A percentile compares a stretch with the other conserved stretches of the same genome.
These are phyloP conservation scores for Bruguiera gymnorhiza DNA, from an alignment of 345 rosid genomes.

Conservation along the genomic window DNA sequence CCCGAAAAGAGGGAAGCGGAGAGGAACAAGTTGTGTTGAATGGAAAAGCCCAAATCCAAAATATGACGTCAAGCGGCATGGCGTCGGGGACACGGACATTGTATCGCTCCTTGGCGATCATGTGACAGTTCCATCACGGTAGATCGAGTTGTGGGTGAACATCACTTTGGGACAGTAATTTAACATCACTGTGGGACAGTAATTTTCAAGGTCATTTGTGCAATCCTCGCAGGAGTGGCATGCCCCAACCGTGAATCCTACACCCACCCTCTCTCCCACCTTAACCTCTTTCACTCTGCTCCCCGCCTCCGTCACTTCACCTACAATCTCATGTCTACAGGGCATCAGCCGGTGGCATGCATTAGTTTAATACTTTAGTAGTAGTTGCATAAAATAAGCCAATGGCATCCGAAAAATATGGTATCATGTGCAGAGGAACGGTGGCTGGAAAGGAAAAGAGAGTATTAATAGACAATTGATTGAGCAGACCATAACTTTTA, in stretches of 20 bases:
- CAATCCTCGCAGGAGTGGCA: slow-evolving; percentile 10
- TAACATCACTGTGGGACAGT: slow-evolving; percentile 6
- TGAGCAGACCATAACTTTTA: too few relatives aligned
- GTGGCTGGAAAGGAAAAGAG: too few relatives aligned
- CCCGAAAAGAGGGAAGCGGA: too few relatives aligned
- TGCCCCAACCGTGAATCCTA: slow-evolving; percentile 5
- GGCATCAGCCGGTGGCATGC: not conserved
- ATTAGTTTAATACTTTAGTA: too few relatives aligned
- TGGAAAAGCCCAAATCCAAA: too few relatives aligned
- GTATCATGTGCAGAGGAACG: too few relatives aligned
- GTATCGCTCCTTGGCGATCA: slow-evolving; percentile 7
- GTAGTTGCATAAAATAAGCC: too few relatives aligned
- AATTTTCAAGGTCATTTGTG: slow-evolving; percentile 6
- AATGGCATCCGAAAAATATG: too few relatives aligned
- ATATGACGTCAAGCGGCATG: slow-evolving; percentile 5
- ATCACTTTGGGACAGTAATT: slow-evolving; percentile 5
- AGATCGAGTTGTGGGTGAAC: not conserved
- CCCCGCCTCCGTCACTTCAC: slow-evolving; percentile 5
- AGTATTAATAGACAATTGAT: too few relatives aligned
- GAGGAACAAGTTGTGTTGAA: too few relatives aligned
- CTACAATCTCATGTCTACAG: slow-evolving; percentile 12
- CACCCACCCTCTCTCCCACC: slow-evolving; percentile 12
- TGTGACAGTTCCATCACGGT: slow-evolving; percentile 2
- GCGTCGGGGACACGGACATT: not conserved
- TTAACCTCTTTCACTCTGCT: not conserved